Evolutionary conservation across 208 protist species (phyloP), one percentile per base, ranked within the genome.

Genomic region (Leishmania arabica): DNA sequence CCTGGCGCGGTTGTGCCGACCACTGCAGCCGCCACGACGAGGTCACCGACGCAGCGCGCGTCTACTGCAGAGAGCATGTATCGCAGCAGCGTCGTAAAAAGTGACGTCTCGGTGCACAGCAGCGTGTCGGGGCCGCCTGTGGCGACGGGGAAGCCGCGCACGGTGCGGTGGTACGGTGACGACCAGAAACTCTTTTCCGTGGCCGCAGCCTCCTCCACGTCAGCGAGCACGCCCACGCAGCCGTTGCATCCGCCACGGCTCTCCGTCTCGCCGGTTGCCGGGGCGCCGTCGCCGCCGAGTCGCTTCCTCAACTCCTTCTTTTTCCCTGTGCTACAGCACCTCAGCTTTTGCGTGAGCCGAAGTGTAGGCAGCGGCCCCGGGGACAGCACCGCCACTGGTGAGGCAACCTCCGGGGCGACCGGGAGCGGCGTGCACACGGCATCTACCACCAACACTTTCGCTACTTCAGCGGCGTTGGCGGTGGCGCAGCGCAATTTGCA

Each of bases 401-500:
- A 37, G 64, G 9, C 51, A 11, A 60, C 15, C 27, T 54, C 27
- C 51, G n/a, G n/a, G 31, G 5, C 56, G 24, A 40, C 42, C 3
- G 34, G 40, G 70, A 77, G 65, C 60, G 21, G 70, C 49, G 4
- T 74, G 69, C 11, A 51, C 51, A 62, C 45, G 19, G 31, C 64
- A 15, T 34, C 69, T 37, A 42, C 65, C 7, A 71, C 54, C 7
- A 37, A 40, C 62, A 31, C 11, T 53, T 42, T 53, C 51, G 31
- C 65, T 78, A 49, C 73, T 7, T 74, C 78, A 8, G 65, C 40
- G 27, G 75, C 66, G 5, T 47, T 78, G 13, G 78, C 78, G 5
- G 62, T 77, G 56, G 62, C 76, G 71, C 80, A 84, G 71, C 81
- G 81, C 13, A 82, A 81, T 31, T 66, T 89, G 65, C 85, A 89